Conservation (phyloP, 1,139 yeast species). For the Sugiyamaella grinbergsii region DNA sequence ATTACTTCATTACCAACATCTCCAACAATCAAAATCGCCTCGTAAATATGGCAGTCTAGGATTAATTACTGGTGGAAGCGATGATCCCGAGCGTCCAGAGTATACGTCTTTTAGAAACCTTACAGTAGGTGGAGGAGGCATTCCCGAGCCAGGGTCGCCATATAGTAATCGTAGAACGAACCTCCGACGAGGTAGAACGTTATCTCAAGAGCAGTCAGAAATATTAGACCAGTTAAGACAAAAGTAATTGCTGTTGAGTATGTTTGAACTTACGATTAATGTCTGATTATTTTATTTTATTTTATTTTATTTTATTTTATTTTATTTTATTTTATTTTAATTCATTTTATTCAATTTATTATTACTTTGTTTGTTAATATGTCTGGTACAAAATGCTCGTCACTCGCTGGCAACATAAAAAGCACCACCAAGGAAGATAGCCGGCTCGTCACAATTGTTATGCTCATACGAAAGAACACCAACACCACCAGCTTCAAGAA, state of each 20-base stretch:
- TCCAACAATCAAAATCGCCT: slow-evolving; percentile 3
- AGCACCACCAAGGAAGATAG: slow-evolving; percentile 68
- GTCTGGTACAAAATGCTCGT: slow-evolving; percentile 52
- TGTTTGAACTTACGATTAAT: neutral
- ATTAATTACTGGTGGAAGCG: neutral
- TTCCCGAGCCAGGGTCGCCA: slow-evolving; percentile 35
- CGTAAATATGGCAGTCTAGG: slow-evolving; percentile 14
- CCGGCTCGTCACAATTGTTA: slow-evolving; percentile 81
- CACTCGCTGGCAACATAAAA: slow-evolving; percentile 41
- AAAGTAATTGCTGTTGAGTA: no score
- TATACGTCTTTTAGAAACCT: slow-evolving; percentile 36
- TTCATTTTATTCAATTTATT: neutral
- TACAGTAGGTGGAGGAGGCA: slow-evolving; percentile 29
- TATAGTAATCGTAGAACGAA: slow-evolving; percentile 24
- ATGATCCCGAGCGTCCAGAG: slow-evolving; percentile 24
- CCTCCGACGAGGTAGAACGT: slow-evolving; percentile 38
- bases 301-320: neutral
- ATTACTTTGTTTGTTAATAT: slow-evolving; percentile 11
- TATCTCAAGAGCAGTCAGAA: slow-evolving; percentile 55
- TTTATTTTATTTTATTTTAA: slow-evolving; percentile 1
- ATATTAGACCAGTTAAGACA: slow-evolving; percentile 47
- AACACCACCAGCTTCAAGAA: slow-evolving; percentile 93
- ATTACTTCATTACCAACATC: slow-evolving; percentile 7
- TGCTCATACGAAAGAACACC: slow-evolving; percentile 92
- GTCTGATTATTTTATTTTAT: slow-evolving; percentile 2